phyloP scores from a whole-genome alignment of 352 stramenopile species.

The Globisporangium barbulae region DNA sequence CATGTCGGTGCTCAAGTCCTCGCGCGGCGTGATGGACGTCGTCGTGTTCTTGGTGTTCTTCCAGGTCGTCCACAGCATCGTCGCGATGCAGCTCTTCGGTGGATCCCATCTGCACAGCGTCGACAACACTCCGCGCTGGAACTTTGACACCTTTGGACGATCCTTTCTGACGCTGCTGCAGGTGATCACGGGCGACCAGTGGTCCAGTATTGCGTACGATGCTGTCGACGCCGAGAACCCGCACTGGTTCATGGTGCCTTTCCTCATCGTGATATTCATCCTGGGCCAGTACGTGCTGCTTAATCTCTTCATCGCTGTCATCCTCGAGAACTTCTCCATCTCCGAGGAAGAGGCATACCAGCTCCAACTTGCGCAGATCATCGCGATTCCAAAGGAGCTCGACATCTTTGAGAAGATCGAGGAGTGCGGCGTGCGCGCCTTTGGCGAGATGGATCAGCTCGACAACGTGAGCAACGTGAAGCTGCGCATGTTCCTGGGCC shows the following conservation, averaged over 20 bases:
- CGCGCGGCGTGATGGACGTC: conserved; percentile 71
- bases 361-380: conserved; percentile 78
- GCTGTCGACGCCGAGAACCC: conserved; percentile 62
- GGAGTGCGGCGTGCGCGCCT: conserved; percentile 68
- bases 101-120: conserved; percentile 40
- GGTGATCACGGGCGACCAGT: conserved; percentile 77
- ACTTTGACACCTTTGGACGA: conserved; percentile 69
- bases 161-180: conserved; percentile 76
- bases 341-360: conserved; percentile 81
- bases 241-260: conserved; percentile 69
- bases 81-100: conserved; percentile 79
- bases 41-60: conserved; percentile 75
- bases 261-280: conserved; percentile 76
- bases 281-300: conserved; percentile 75
- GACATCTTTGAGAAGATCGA: conserved; percentile 84
- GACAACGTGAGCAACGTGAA: conserved; percentile 83
- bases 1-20: conserved; percentile 75
- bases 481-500: conserved; percentile 67
- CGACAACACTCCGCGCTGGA: conserved; percentile 60
- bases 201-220: conserved; percentile 75
- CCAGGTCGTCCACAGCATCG: conserved; percentile 70
- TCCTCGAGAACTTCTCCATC: conserved; percentile 82
- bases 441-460: conserved; percentile 74
- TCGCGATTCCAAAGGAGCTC: conserved; percentile 77
- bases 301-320: conserved; percentile 83